Conservation (phyloP, 345 rosid genomes). For the Murraya paniculata region DNA sequence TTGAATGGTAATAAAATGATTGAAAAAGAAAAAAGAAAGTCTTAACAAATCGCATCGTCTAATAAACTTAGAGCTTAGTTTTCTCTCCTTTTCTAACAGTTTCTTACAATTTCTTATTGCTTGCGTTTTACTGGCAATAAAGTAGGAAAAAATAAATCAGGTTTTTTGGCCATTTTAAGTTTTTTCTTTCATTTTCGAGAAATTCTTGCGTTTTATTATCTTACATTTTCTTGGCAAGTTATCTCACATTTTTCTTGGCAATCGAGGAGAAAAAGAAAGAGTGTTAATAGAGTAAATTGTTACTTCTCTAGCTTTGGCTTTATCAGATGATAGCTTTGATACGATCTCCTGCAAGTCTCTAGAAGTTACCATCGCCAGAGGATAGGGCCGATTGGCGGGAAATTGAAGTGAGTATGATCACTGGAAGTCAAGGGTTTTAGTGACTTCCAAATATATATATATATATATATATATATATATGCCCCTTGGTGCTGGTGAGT, state of each 20-base stretch:
- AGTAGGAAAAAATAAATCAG: slow-evolving; percentile 8
- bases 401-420: background rate
- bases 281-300: slow-evolving; percentile 14
- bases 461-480: no score
- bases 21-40: background rate
- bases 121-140: slow-evolving; percentile 5
- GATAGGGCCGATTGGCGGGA: background rate
- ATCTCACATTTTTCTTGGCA: background rate
- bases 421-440: no score
- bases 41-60: background rate
- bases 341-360: slow-evolving; percentile 79
- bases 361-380: slow-evolving; percentile 46
- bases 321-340: slow-evolving; percentile 86
- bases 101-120: background rate
- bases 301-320: slow-evolving; percentile 86
- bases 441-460: no score
- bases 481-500: no score
- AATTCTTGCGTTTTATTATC: no score
- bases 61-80: slow-evolving; percentile 1
- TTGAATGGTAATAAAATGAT: background rate
- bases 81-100: background rate
- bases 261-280: slow-evolving; percentile 13
- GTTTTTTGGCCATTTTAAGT: no score
- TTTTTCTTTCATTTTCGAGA: no score
- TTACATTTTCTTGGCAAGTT: no score